A percentile compares a stretch with the other conserved stretches of the same genome.
Evolutionary conservation across 2,329 filamentous ascomycete species (phyloP).

Genomic region (Colletotrichum acutatum): DNA sequence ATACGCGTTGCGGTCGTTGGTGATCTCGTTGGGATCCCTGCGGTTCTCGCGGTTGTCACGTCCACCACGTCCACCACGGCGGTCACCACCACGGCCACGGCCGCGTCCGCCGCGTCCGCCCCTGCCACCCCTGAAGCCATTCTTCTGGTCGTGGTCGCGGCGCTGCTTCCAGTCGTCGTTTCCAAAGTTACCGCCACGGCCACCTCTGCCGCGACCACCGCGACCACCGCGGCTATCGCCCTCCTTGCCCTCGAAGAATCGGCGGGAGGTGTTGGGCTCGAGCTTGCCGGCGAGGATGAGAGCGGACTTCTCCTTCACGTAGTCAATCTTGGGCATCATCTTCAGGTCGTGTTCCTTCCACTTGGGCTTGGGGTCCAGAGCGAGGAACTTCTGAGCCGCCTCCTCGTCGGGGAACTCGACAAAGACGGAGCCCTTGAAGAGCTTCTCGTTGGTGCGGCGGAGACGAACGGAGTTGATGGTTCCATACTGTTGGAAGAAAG

Average conservation of each 20-base stretch:
- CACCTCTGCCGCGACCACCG: constrained; percentile 49
- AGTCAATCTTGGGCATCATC: constrained; percentile 89
- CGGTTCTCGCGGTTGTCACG: constrained; percentile 50
- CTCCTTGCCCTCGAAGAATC: constrained; percentile 62
- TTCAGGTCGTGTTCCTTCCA: constrained; percentile 84
- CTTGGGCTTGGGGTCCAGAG: constrained; percentile 81
- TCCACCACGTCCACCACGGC: constrained; percentile 51
- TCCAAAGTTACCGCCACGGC: constrained; percentile 49
- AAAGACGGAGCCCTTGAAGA: constrained; percentile 97
- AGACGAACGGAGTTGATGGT: constrained; percentile 86
- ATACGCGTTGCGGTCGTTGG: constrained; percentile 47
- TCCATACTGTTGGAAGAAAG: constrained; percentile 86
- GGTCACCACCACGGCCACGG: constrained; percentile 49
- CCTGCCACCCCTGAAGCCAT: constrained; percentile 62
- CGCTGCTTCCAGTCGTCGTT: constrained; percentile 73
- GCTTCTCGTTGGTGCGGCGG: constrained; percentile 76
- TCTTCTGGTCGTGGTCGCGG: constrained; percentile 70
- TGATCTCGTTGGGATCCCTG: constrained; percentile 45
- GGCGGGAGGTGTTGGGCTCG: constrained; percentile 61
- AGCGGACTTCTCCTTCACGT: constrained; percentile 81
- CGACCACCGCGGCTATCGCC: constrained; percentile 39
- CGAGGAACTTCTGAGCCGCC: constrained; percentile 82
- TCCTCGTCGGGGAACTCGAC: constrained; percentile 90
- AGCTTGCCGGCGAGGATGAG: constrained; percentile 79
- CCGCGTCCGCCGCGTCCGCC: constrained; percentile 55